Conservation (phyloP, 345 rosid genomes). For the Firmiana major region DNA sequence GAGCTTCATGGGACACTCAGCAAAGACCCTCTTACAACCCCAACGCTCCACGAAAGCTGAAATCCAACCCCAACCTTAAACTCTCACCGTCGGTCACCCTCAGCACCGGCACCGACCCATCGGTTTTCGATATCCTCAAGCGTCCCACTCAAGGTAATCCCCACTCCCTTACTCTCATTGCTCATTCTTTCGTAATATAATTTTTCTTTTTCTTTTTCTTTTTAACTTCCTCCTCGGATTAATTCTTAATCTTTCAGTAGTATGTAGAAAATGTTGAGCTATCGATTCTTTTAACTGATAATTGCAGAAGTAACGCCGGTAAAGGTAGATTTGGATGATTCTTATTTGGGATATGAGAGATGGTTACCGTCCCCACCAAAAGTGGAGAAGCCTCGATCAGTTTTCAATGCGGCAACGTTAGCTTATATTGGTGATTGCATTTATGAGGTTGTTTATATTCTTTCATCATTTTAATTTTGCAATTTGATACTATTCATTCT, state of each 20-base stretch:
- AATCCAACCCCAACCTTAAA: conserved; percentile 24
- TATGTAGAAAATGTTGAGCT: neutral
- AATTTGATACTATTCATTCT: neutral
- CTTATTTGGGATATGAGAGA: conserved; percentile 52
- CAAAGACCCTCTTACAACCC: conserved; percentile 64
- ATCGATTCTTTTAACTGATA: neutral
- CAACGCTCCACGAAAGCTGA: conserved; percentile 59
- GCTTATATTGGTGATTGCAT: conserved; percentile 56
- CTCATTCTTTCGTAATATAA: neutral
- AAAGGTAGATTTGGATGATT: conserved; percentile 27
- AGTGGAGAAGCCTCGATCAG: conserved; percentile 64
- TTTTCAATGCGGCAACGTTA: conserved; percentile 37
- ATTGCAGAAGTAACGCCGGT: conserved; percentile 16
- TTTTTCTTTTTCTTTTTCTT: too few species aligned
- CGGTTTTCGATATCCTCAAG: conserved; percentile 62
- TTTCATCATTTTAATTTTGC: conserved; percentile 4
- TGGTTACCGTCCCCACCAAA: conserved; percentile 63
- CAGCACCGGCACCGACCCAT: neutral
- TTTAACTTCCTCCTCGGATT: neutral
- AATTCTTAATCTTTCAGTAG: too few species aligned
- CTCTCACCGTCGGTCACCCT: conserved; percentile 26
- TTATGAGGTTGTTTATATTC: conserved; percentile 46
- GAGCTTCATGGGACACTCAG: conserved; percentile 71
- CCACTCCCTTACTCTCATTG: neutral
- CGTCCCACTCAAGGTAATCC: conserved; percentile 49